A percentile compares a stretch with the other conserved stretches of the same genome.
Conservation (phyloP, 345 rosid genomes). For the Euphorbia peplus region DNA sequence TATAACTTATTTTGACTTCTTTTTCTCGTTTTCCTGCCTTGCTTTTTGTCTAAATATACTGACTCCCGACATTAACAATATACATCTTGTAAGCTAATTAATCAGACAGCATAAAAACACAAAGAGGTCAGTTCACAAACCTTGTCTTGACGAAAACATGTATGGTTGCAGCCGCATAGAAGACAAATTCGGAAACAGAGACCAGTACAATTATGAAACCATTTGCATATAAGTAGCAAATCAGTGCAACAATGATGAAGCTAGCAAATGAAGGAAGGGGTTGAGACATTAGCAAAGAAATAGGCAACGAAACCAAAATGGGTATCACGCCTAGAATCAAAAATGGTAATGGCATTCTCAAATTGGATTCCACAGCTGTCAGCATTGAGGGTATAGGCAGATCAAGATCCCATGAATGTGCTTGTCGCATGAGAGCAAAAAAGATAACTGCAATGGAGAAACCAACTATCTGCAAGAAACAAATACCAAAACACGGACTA, state of each 20-base stretch:
- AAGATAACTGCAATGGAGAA: constrained; percentile 56
- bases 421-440: constrained; percentile 84
- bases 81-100: neutral
- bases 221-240: constrained; percentile 77
- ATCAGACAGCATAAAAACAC: neutral
- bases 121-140: constrained; percentile 36
- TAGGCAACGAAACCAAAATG: constrained; percentile 45
- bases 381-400: constrained; percentile 69
- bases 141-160: constrained; percentile 65
- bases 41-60: neutral
- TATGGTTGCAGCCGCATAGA: constrained; percentile 64
- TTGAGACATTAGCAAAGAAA: constrained; percentile 60
- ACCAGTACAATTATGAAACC: constrained; percentile 53
- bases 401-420: constrained; percentile 61
- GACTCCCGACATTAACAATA: constrained; percentile 4
- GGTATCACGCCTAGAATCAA: constrained; percentile 56
- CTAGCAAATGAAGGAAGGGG: constrained; percentile 68
- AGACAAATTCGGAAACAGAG: constrained; percentile 59
- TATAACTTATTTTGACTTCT: neutral
- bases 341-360: constrained; percentile 74
- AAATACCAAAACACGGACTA: constrained; percentile 13
- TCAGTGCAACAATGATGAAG: constrained; percentile 54
- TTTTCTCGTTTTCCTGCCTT: neutral
- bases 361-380: constrained; percentile 70
- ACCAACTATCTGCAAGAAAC: constrained; percentile 58